These are phyloP conservation scores for Pyrenochaeta sp. DNA, from an alignment of 2,329 filamentous ascomycete species.

Conservation along the genomic window DNA sequence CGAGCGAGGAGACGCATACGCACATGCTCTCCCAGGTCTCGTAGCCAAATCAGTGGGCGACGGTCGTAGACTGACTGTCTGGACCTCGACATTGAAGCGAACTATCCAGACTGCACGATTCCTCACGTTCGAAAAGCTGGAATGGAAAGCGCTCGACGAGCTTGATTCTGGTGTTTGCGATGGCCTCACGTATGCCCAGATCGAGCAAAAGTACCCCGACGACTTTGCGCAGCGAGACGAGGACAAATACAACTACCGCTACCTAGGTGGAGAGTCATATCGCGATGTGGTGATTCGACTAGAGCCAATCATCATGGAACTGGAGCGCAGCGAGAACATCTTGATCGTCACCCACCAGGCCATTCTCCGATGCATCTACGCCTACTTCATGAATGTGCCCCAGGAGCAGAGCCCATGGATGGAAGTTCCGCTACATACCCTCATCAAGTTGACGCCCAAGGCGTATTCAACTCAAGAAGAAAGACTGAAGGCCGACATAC, in stretches of 20 bases:
- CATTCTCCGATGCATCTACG: constrained; percentile 94
- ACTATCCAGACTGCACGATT: constrained; percentile 92
- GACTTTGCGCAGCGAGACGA: constrained; percentile 96
- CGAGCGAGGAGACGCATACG: constrained; percentile 85
- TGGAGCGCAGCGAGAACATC: constrained; percentile 95
- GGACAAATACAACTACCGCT: constrained; percentile 99
- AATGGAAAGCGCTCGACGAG: constrained; percentile 98
- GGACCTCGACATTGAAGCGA: constrained; percentile 78
- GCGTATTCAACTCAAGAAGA: constrained; percentile 94
- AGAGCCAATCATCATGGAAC: constrained; percentile 99
- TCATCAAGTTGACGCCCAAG: constrained; percentile 94
- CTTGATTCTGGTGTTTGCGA: constrained; percentile 97
- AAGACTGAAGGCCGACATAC: constrained; percentile 87
- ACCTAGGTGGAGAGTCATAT: constrained; percentile 94
- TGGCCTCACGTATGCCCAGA: constrained; percentile 93
- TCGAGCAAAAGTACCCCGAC: constrained; percentile 87
- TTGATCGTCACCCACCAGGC: constrained; percentile 98
- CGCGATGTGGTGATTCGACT: constrained; percentile 96
- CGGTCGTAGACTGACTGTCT: constrained; percentile 70
- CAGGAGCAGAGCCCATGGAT: constrained; percentile 96
- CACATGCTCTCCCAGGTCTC: constrained; percentile 81
- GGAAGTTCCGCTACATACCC: constrained; percentile 93
- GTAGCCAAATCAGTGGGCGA: constrained; percentile 87
- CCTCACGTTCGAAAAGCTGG: constrained; percentile 90
- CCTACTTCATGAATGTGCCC: constrained; percentile 97